Evolutionary conservation across 306 rosid genomes (phyloP), one percentile per base, ranked within the genome.

Genomic region (Gastrolobium bilobum): DNA sequence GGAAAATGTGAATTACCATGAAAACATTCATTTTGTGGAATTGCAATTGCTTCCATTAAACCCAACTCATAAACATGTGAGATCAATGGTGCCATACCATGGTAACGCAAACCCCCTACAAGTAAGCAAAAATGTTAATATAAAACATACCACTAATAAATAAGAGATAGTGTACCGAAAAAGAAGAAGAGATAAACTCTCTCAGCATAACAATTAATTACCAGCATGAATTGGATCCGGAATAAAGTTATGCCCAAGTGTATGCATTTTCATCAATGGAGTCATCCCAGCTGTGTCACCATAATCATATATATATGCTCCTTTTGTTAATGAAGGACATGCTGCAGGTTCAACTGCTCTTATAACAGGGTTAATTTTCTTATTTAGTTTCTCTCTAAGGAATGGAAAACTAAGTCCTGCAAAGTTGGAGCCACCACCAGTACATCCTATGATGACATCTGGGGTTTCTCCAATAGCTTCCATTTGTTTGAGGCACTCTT

Each of bases 181-280:
- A 53, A 15, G 51, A 20, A 30, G 39, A 51, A 26, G 7, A 38
- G 54, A 56, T 30, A 71, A 75, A 71, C 40, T 50, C 29, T 69
- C 14, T 64, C 8, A 57, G 33, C 46, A 7, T 57, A 51, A 40
- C 43, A 79, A 14, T 4, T 7, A 42, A 6, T 84, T 91, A 94
- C 99, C 99, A 4, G 99, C 91, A 71, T 94, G 99, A 74, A 94
- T 92, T 43, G 99, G 99, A 82, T 94, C 99, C 0, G 99, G 99
- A 81, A 94, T 80, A 70, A 94, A 94, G 85, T 92, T 63, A 7
- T 94, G 99, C 1, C 99, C 99, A 71, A 94, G 94, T 2, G 97
- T 94, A 72, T 92, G 99, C 99, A 92, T 92, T 87, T 94, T 94
- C 99, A 94, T 92, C 82, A 94, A 81, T 4, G 99, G 99, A 71